phyloP scores from a whole-genome alignment of 75 land plant species.

The Pinus taeda region DNA sequence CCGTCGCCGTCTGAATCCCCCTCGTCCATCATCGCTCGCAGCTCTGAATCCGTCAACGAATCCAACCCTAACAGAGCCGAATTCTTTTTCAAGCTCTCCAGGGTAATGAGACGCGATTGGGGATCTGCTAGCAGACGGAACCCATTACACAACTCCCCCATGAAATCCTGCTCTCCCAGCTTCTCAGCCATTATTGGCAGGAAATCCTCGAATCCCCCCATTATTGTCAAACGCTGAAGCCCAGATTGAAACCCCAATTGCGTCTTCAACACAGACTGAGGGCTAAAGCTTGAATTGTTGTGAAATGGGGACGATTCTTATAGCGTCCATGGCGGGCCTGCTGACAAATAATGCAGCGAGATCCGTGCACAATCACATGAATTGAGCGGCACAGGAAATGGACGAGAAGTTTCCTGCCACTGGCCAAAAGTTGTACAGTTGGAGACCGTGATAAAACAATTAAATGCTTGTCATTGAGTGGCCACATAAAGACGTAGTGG shows the following conservation, averaged over 20 bases:
- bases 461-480: too few species aligned
- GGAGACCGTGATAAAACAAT: too few species aligned
- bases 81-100: slow-evolving; percentile 64
- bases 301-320: too few species aligned
- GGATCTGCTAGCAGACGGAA: slow-evolving; percentile 53
- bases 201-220: slow-evolving; percentile 45
- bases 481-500: too few species aligned
- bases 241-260: neutral
- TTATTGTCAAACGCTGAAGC: neutral
- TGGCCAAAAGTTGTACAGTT: too few species aligned
- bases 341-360: too few species aligned
- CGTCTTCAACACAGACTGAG: neutral
- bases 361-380: too few species aligned
- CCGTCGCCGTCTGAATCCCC: slow-evolving; percentile 67
- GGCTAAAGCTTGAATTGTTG: too few species aligned
- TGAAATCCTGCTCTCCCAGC: slow-evolving; percentile 59
- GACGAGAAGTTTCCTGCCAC: too few species aligned
- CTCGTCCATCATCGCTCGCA: slow-evolving; percentile 54
- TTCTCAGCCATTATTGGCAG: slow-evolving; percentile 70
- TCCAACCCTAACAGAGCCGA: slow-evolving; percentile 41
- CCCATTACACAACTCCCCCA: slow-evolving; percentile 74
- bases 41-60: slow-evolving; percentile 49
- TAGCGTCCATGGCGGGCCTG: too few species aligned
- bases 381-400: too few species aligned
- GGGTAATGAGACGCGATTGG: slow-evolving; percentile 45